Evolutionary conservation across 1,139 yeast species (phyloP).

Genomic region (Pichia sp.): DNA sequence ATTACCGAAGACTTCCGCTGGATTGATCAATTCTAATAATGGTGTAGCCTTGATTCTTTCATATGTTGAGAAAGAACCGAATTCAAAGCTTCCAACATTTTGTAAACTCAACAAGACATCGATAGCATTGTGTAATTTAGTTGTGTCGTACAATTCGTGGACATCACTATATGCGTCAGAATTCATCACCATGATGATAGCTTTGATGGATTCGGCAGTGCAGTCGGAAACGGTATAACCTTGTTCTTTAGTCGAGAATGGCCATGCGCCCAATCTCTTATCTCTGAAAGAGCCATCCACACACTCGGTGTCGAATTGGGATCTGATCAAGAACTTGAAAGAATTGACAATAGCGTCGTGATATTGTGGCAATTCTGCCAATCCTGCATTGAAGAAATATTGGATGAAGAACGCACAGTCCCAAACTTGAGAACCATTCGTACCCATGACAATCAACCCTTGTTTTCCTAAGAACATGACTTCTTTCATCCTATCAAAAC

Average conservation of each 20-base stretch:
- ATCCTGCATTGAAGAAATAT: constrained; percentile 75
- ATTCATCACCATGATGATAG: constrained; percentile 86
- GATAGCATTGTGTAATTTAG: constrained; percentile 62
- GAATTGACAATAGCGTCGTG: constrained; percentile 61
- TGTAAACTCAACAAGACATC: constrained; percentile 71
- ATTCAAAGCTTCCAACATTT: constrained; percentile 75
- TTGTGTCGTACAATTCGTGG: constrained; percentile 49
- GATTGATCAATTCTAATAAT: constrained; percentile 74
- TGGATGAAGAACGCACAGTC: constrained; percentile 92
- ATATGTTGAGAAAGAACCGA: constrained; percentile 92
- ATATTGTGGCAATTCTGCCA: constrained; percentile 69
- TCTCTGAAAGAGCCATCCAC: constrained; percentile 81
- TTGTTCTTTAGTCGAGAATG: constrained; percentile 92
- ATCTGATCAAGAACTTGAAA: constrained; percentile 69
- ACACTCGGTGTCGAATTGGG: constrained; percentile 85
- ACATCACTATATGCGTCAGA: constrained; percentile 51
- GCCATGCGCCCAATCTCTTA: constrained; percentile 91
- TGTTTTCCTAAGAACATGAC: constrained; percentile 81
- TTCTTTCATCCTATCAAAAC: constrained; percentile 67
- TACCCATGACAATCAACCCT: constrained; percentile 94
- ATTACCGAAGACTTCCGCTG: constrained; percentile 97
- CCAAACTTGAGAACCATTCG: constrained; percentile 98
- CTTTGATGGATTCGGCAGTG: constrained; percentile 94
- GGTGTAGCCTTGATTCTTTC: constrained; percentile 85
- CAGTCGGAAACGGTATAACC: constrained; percentile 98